Evolutionary conservation across 352 stramenopile species (phyloP).

Genomic region (Peronospora belbahrii): DNA sequence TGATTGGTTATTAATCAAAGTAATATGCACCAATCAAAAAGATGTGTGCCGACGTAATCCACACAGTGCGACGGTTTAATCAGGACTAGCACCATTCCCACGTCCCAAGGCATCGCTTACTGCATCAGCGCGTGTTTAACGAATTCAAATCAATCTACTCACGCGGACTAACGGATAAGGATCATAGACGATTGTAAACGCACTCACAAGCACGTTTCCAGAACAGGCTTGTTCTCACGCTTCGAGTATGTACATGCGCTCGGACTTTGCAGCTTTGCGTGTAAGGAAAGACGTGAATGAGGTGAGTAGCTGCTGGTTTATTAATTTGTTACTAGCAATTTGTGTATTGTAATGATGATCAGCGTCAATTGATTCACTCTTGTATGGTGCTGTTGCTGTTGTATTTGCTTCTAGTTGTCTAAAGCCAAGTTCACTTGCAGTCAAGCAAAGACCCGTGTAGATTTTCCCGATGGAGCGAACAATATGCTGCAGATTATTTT

Average conservation of each 20-base stretch:
- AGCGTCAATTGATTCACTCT: neutral
- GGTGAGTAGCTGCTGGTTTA: slow-evolving; percentile 18
- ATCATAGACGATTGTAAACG: neutral
- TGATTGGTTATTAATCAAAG: slow-evolving; percentile 2
- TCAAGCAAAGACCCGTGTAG: slow-evolving; percentile 70
- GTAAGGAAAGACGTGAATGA: slow-evolving; percentile 85
- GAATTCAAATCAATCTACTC: neutral
- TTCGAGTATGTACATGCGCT: slow-evolving; percentile 56
- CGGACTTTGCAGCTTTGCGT: slow-evolving; percentile 66
- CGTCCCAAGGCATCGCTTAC: neutral
- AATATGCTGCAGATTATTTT: slow-evolving; percentile 82
- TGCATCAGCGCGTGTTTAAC: neutral
- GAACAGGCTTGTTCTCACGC: slow-evolving; percentile 3
- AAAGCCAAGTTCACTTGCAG: slow-evolving; percentile 77
- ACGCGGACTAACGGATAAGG: neutral
- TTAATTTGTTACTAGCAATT: neutral
- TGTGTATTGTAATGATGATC: no score
- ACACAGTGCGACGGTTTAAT: neutral
- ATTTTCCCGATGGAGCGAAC: slow-evolving; percentile 73
- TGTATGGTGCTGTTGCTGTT: slow-evolving; percentile 1
- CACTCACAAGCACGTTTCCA: neutral
- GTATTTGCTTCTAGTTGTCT: slow-evolving; percentile 33
- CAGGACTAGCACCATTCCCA: neutral
- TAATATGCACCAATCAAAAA: neutral
- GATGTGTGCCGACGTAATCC: neutral